A percentile compares a stretch with the other conserved stretches of the same genome.
Conservation (phyloP, 2,329 filamentous ascomycete genomes). For the Metarhizium robertsii region DNA sequence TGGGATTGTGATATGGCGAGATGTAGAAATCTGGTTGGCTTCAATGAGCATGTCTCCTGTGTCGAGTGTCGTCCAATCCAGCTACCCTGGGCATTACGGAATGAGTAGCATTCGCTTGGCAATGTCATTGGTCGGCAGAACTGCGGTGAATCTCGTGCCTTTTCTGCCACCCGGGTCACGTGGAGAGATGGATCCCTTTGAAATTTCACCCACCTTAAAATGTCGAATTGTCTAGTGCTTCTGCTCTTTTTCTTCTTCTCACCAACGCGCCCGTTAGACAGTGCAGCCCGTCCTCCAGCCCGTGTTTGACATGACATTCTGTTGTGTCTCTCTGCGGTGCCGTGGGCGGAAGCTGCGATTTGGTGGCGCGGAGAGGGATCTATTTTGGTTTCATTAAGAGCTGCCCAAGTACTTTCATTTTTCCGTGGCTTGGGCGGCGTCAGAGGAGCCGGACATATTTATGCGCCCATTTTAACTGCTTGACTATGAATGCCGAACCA, state of each 20-base stretch:
- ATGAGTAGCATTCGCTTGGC: background rate
- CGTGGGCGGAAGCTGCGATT: constrained; percentile 57
- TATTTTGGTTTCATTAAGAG: constrained; percentile 45
- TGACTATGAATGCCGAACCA: background rate
- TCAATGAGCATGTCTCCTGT: background rate
- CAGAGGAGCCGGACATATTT: constrained; percentile 30
- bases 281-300: constrained; percentile 64
- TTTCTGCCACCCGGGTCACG: constrained; percentile 5
- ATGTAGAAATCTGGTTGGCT: background rate
- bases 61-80: background rate
- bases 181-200: constrained; percentile 4
- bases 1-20: background rate
- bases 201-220: constrained; percentile 2
- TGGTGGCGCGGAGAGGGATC: constrained; percentile 45
- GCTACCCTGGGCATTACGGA: no score
- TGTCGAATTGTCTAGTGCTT: background rate
- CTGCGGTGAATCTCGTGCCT: constrained; percentile 1
- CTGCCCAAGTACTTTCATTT: constrained; percentile 39
- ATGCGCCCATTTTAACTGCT: background rate
- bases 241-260: constrained; percentile 34
- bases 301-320: constrained; percentile 58
- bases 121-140: constrained; percentile 10
- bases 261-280: constrained; percentile 75
- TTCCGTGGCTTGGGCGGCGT: constrained; percentile 29
- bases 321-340: constrained; percentile 42